Evolutionary conservation across 1,139 yeast species (phyloP).

Genomic region (Candida mesenterica): DNA sequence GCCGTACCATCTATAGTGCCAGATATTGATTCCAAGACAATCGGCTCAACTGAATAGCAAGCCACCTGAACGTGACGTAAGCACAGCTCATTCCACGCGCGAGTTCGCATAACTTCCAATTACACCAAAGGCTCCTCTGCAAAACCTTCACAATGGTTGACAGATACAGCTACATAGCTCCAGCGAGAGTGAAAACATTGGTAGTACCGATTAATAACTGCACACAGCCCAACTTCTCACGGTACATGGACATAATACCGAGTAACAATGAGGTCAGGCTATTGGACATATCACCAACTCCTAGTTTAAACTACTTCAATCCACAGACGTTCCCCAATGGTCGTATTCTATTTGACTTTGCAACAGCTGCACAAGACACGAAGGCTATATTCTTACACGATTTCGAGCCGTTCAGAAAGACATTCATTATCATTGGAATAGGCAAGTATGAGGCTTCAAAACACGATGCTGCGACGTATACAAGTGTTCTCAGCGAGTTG

Average conservation of each 20-base stretch:
- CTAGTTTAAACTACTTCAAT: slow-evolving; percentile 58
- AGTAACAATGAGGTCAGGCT: slow-evolving; percentile 64
- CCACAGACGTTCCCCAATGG: slow-evolving; percentile 89
- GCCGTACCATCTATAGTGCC: too few relatives aligned
- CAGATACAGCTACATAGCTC: slow-evolving; percentile 36
- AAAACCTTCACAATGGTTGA: slow-evolving; percentile 9
- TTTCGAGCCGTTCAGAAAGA: slow-evolving; percentile 84
- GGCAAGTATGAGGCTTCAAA: slow-evolving; percentile 49
- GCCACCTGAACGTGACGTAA: too few relatives aligned
- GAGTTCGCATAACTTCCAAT: not conserved
- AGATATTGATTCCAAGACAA: too few relatives aligned
- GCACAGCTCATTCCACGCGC: too few relatives aligned
- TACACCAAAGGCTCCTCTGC: not conserved
- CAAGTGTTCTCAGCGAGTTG: slow-evolving; percentile 25
- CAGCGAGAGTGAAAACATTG: slow-evolving; percentile 65
- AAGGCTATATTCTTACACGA: slow-evolving; percentile 72
- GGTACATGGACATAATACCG: slow-evolving; percentile 45
- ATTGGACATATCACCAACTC: slow-evolving; percentile 69
- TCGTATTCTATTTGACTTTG: slow-evolving; percentile 57
- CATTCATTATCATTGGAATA: slow-evolving; percentile 66
- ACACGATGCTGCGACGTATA: too few relatives aligned
- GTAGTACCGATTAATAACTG: slow-evolving; percentile 71
- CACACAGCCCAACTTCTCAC: slow-evolving; percentile 44
- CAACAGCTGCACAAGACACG: slow-evolving; percentile 47
- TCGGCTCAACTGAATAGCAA: too few relatives aligned